Percentiles rank a stretch among this genome's conserved stretches.
These are phyloP conservation scores for Alternaria tenuissima DNA, from an alignment of 2,329 filamentous ascomycete species.

Conservation along the genomic window DNA sequence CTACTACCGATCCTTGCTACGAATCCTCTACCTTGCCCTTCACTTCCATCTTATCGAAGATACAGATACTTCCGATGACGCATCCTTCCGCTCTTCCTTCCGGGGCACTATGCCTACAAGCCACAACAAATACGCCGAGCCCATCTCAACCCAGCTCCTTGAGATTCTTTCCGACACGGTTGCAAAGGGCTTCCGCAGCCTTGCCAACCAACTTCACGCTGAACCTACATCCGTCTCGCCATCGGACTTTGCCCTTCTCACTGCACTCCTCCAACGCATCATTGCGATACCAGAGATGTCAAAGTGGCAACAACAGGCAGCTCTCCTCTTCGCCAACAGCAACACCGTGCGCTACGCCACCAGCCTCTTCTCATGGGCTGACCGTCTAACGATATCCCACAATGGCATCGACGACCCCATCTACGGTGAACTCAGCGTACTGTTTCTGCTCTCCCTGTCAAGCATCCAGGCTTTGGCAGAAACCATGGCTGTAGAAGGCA, in stretches of 20 bases:
- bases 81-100: constrained; percentile 46
- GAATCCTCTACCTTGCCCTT: constrained; percentile 83
- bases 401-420: constrained; percentile 77
- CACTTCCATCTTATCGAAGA: constrained; percentile 64
- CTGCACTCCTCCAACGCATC: constrained; percentile 85
- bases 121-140: constrained; percentile 53
- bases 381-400: constrained; percentile 71
- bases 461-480: constrained; percentile 83
- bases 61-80: constrained; percentile 38
- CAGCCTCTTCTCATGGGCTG: constrained; percentile 92
- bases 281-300: constrained; percentile 79
- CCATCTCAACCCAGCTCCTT: constrained; percentile 61
- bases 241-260: constrained; percentile 85
- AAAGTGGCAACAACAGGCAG: constrained; percentile 63
- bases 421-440: constrained; percentile 89
- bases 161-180: constrained; percentile 83
- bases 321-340: constrained; percentile 62
- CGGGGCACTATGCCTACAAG: constrained; percentile 43
- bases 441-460: constrained; percentile 89
- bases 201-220: constrained; percentile 85
- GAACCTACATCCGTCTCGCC: constrained; percentile 70
- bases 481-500: constrained; percentile 85
- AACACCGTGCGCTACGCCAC: constrained; percentile 81
- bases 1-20: constrained; percentile 85
- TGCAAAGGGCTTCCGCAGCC: constrained; percentile 79